These are phyloP conservation scores for Debaryomyces nepalensis DNA, from an alignment of 1,139 yeast species.

Conservation along the genomic window DNA sequence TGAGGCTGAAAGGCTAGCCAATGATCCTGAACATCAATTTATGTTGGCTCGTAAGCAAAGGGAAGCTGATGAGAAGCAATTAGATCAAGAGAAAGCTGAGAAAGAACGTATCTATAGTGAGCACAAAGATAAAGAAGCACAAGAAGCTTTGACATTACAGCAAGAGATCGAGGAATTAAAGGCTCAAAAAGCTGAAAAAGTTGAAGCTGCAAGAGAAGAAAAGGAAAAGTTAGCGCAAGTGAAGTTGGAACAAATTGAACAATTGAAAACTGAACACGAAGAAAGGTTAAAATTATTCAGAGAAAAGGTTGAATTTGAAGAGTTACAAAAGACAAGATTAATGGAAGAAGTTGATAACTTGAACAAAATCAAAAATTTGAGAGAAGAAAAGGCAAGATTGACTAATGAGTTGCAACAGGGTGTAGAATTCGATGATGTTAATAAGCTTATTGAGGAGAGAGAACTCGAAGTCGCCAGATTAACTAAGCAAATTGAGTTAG, in stretches of 20 bases:
- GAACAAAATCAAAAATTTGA: constrained; percentile 42
- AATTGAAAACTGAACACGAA: constrained; percentile 40
- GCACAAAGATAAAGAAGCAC: constrained; percentile 32
- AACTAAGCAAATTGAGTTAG: constrained; percentile 39
- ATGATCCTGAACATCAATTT: constrained; percentile 35
- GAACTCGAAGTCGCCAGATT: constrained; percentile 42
- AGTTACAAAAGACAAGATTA: constrained; percentile 39
- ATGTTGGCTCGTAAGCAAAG: constrained; percentile 30
- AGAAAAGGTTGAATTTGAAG: constrained; percentile 41
- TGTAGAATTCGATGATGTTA: constrained; percentile 34
- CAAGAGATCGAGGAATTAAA: constrained; percentile 38
- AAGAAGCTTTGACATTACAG: constrained; percentile 31
- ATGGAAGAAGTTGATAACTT: constrained; percentile 45
- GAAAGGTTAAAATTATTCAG: constrained; percentile 35
- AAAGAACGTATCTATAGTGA: constrained; percentile 32
- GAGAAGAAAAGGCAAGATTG: constrained; percentile 44
- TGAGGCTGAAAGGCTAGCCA: constrained; percentile 25
- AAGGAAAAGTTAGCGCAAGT: constrained; percentile 40
- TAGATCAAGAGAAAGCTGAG: constrained; percentile 32
- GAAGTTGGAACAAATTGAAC: constrained; percentile 40
- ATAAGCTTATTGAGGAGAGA: constrained; percentile 40
- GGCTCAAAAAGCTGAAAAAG: constrained; percentile 27
- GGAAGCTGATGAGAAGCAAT: constrained; percentile 33
- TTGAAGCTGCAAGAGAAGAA: constrained; percentile 33
- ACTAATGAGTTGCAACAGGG: constrained; percentile 32